Evolutionary conservation across 805 yeast species (phyloP).

Genomic region (Ogataea methylovora): DNA sequence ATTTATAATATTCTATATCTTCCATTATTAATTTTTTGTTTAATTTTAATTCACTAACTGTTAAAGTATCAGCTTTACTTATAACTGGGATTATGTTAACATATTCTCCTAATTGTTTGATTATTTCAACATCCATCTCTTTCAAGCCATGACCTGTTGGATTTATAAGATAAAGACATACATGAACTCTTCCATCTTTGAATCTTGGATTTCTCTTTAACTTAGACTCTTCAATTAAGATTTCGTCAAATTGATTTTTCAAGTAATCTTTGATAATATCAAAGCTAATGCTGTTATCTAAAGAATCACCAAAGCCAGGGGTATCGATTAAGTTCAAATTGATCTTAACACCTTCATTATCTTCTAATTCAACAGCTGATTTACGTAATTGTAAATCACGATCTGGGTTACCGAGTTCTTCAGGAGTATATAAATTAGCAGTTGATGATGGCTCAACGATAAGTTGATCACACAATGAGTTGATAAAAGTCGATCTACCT

Average conservation of each 20-base stretch:
- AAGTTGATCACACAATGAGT: conserved; percentile 83
- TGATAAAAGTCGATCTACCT: conserved; percentile 89
- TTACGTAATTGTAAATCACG: conserved; percentile 60
- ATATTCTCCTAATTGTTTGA: conserved; percentile 59
- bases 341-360: conserved; percentile 79
- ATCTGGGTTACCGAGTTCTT: conserved; percentile 43
- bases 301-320: conserved; percentile 73
- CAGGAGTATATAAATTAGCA: conserved; percentile 18
- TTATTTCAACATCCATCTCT: conserved; percentile 66
- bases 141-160: conserved; percentile 59
- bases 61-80: conserved; percentile 73
- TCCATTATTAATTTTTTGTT: conserved; percentile 71
- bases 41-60: conserved; percentile 56
- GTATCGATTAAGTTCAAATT: conserved; percentile 72
- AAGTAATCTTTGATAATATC: conserved; percentile 68
- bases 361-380: conserved; percentile 78
- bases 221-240: conserved; percentile 70
- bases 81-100: conserved; percentile 83
- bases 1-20: conserved; percentile 62
- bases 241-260: conserved; percentile 79
- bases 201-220: conserved; percentile 81
- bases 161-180: conserved; percentile 68
- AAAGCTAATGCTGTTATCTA: conserved; percentile 63
- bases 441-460: conserved; percentile 71
- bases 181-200: conserved; percentile 78